These are phyloP conservation scores for Fusarium oxysporum DNA, from an alignment of 2,329 filamentous ascomycete genomes.

Conservation along the genomic window DNA sequence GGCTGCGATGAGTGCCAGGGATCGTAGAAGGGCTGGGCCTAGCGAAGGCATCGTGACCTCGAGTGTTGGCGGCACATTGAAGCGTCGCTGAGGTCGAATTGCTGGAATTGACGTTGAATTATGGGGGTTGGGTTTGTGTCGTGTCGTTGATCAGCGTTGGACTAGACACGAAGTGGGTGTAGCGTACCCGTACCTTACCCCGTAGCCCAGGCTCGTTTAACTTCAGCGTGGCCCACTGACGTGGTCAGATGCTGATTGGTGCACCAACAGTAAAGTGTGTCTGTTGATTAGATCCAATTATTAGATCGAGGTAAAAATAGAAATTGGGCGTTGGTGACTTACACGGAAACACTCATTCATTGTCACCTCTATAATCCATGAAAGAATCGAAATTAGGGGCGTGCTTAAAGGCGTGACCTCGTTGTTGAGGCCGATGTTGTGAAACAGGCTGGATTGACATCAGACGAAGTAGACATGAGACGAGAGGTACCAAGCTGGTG, in stretches of 20 bases:
- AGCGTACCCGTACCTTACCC: not conserved
- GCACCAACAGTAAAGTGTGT: not conserved
- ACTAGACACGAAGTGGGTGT: constrained; percentile 24
- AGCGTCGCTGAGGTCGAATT: constrained; percentile 9
- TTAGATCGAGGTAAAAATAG: constrained; percentile 1
- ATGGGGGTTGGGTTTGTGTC: constrained; percentile 21
- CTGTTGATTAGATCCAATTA: not conserved
- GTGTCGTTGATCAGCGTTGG: constrained; percentile 18
- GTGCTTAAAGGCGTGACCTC: not conserved
- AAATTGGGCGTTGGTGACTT: not conserved
- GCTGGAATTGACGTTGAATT: not conserved
- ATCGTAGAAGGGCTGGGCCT: constrained; percentile 25
- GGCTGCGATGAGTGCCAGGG: constrained; percentile 17
- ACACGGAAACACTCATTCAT: not conserved
- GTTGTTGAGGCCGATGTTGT: not conserved
- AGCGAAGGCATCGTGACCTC: constrained; percentile 35
- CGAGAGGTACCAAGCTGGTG: not conserved
- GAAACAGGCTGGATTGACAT: not conserved
- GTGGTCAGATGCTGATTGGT: constrained; percentile 19
- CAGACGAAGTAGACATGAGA: not conserved
- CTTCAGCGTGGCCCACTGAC: constrained; percentile 13
- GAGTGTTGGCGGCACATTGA: constrained; percentile 29
- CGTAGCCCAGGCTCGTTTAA: constrained; percentile 12
- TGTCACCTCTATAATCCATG: not conserved
- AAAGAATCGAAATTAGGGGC: too few species aligned